Percentiles rank a stretch among this genome's conserved stretches.
Evolutionary conservation across 495 filamentous ascomycete species (phyloP).

Genomic region (Extremus antarcticus): DNA sequence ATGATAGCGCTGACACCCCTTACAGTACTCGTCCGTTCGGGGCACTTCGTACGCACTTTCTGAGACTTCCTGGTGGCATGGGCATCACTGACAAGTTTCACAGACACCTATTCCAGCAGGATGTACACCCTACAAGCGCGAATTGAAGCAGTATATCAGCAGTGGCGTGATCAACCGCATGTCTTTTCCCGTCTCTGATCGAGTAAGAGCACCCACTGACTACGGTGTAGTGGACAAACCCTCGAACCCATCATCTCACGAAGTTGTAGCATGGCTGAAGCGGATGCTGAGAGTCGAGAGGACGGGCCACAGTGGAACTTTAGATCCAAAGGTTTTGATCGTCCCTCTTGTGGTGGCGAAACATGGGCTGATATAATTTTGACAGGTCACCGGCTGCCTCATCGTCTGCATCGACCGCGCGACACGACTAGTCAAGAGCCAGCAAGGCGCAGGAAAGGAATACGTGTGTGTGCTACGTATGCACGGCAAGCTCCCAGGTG

Average conservation of each 20-base stretch:
- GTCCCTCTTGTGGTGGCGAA: too few species aligned
- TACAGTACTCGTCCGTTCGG: constrained; percentile 72
- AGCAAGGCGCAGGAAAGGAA: constrained; percentile 93
- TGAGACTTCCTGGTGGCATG: neutral
- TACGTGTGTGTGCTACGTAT: constrained; percentile 80
- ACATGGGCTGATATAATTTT: too few species aligned
- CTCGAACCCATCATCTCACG: constrained; percentile 92
- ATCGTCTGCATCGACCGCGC: constrained; percentile 95
- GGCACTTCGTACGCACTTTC: constrained; percentile 48
- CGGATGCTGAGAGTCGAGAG: constrained; percentile 86
- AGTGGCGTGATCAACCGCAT: constrained; percentile 95
- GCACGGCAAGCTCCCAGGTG: constrained; percentile 84
- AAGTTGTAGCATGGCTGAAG: constrained; percentile 98
- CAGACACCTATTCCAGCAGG: constrained; percentile 78
- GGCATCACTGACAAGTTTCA: neutral
- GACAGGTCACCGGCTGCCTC: constrained; percentile 74
- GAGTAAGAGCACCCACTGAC: too few species aligned
- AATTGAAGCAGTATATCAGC: constrained; percentile 88
- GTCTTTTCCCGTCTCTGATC: too few species aligned
- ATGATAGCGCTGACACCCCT: constrained; percentile 3
- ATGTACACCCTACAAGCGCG: constrained; percentile 73
- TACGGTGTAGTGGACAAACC: too few species aligned
- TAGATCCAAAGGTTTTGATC: constrained; percentile 93
- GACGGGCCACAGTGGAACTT: constrained; percentile 93
- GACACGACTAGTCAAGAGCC: constrained; percentile 92